Evolutionary conservation across 768 basidiomycete species (phyloP).

Genomic region (Chalciporus piperatus): DNA sequence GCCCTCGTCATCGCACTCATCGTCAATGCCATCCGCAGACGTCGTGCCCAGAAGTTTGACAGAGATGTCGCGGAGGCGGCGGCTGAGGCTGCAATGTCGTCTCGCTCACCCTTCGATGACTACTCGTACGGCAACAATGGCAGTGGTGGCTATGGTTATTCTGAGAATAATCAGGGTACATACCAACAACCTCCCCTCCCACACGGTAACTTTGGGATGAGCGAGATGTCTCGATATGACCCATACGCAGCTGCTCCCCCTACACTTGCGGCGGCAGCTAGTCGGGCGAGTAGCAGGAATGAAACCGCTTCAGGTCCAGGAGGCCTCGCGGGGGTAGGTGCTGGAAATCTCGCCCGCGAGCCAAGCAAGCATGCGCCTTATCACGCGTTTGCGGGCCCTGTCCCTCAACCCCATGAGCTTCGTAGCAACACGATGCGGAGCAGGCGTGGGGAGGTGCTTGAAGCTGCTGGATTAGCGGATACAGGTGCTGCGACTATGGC

Average conservation of each 20-base stretch:
- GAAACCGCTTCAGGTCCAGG: conserved; percentile 35
- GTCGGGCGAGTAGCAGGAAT: conserved; percentile 24
- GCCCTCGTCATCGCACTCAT: conserved; percentile 48
- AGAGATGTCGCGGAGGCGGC: conserved; percentile 73
- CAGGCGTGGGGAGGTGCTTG: conserved; percentile 26
- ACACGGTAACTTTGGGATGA: conserved; percentile 49
- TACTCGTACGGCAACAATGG: conserved; percentile 27
- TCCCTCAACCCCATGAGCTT: conserved; percentile 17
- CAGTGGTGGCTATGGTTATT: conserved; percentile 36
- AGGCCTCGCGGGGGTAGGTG: conserved; percentile 39
- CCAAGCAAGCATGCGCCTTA: conserved; percentile 34
- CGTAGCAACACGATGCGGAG: conserved; percentile 16
- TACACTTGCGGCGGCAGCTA: conserved; percentile 19
- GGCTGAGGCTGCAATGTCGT: conserved; percentile 54
- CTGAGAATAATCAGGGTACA: conserved; percentile 57
- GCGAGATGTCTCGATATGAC: conserved; percentile 42
- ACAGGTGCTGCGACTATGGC: conserved; percentile 14
- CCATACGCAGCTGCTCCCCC: conserved; percentile 30
- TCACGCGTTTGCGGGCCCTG: conserved; percentile 38
- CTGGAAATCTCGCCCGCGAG: conserved; percentile 28
- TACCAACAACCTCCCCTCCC: conserved; percentile 46
- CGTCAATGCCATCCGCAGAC: conserved; percentile 56
- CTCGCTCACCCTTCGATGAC: conserved; percentile 54
- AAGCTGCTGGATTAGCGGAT: conserved; percentile 25
- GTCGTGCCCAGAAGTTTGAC: conserved; percentile 63